phyloP scores from a whole-genome alignment of 2,329 filamentous ascomycete genomes.

The Microsporum audouinii region DNA sequence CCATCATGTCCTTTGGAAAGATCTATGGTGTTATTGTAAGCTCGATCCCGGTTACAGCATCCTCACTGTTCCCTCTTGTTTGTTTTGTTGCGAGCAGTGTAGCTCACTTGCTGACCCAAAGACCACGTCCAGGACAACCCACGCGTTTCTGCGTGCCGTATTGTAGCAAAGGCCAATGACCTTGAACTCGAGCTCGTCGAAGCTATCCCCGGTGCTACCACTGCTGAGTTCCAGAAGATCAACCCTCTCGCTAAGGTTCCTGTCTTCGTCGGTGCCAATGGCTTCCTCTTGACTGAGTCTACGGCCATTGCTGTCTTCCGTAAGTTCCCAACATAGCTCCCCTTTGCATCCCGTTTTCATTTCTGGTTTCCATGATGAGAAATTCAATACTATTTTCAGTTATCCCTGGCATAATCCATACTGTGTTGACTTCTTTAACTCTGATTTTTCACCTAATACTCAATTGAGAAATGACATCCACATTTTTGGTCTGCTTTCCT shows the following conservation, averaged over 20 bases:
- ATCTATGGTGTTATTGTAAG: conserved; percentile 78
- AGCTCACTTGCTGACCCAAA: background rate
- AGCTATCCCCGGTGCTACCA: conserved; percentile 52
- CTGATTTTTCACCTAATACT: conserved; percentile 51
- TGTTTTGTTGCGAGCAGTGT: background rate
- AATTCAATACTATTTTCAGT: conserved; percentile 61
- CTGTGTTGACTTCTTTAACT: conserved; percentile 67
- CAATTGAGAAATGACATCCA: conserved; percentile 16
- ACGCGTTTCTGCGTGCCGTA: conserved; percentile 77
- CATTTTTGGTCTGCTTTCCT: conserved; percentile 2
- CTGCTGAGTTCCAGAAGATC: conserved; percentile 68
- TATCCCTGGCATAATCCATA: conserved; percentile 91
- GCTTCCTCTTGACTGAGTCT: conserved; percentile 75
- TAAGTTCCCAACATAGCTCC: conserved; percentile 46
- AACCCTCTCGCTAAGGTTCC: conserved; percentile 87
- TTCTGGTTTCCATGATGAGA: conserved; percentile 55
- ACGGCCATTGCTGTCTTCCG: conserved; percentile 96
- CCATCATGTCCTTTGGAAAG: conserved; percentile 92
- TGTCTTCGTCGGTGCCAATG: conserved; percentile 83
- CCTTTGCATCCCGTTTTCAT: conserved; percentile 14
- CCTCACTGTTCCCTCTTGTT: background rate
- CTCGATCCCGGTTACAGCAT: conserved; percentile 7
- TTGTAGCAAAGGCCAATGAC: conserved; percentile 94
- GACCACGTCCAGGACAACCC: conserved; percentile 58
- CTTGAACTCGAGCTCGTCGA: conserved; percentile 80